A percentile compares a stretch with the other conserved stretches of the same genome.
Evolutionary conservation across 2,329 filamentous ascomycete genomes (phyloP).

Genomic region (Helotiales sp.): DNA sequence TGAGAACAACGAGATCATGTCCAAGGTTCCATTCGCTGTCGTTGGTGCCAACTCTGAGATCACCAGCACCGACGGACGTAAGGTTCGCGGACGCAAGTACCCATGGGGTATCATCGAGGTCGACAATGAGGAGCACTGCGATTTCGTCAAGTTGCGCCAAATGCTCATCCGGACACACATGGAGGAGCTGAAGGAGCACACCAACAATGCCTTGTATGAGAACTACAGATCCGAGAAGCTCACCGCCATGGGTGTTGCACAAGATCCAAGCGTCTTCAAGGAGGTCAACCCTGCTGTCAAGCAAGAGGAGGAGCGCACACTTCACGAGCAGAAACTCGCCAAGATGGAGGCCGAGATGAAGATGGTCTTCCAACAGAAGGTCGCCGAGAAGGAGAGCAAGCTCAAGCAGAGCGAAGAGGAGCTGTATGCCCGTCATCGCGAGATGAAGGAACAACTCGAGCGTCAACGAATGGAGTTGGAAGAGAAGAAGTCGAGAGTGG

Average conservation of each 20-base stretch:
- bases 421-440: constrained; percentile 94
- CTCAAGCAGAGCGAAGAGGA: constrained; percentile 99
- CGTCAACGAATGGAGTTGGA: constrained; percentile 93
- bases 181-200: constrained; percentile 99
- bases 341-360: constrained; percentile 99
- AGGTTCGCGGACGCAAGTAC: constrained; percentile 94
- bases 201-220: constrained; percentile 98
- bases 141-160: constrained; percentile 99
- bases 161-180: constrained; percentile 99
- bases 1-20: constrained; percentile 99
- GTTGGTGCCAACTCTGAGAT: constrained; percentile 97
- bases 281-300: constrained; percentile 99
- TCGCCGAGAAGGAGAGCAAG: constrained; percentile 99
- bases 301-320: constrained; percentile 96
- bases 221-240: constrained; percentile 99
- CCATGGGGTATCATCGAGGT: constrained; percentile 99
- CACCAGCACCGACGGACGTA: constrained; percentile 86
- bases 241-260: constrained; percentile 95
- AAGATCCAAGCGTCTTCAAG: constrained; percentile 99
- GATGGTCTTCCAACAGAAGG: constrained; percentile 99
- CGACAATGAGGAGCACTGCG: constrained; percentile 99
- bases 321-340: constrained; percentile 99
- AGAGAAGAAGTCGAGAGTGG: constrained; percentile 96
- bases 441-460: constrained; percentile 99
- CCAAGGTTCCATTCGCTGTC: constrained; percentile 97